Evolutionary conservation across 1,284 basidiomycete species (phyloP).

Genomic region (Cryptococcus sp.): DNA sequence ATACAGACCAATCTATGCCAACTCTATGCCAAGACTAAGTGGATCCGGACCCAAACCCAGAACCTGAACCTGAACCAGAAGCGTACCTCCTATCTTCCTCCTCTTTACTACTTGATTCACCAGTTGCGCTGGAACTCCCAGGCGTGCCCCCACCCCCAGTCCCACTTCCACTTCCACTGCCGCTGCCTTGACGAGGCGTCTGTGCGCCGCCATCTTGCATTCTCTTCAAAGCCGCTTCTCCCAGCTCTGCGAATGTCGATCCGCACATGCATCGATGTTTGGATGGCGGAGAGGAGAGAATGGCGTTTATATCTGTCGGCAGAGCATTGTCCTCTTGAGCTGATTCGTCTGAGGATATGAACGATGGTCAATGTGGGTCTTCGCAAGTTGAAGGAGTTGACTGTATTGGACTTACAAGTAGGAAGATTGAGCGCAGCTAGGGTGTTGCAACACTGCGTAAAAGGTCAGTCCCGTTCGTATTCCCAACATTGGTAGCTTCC

Average conservation of each 20-base stretch:
- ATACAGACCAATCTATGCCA: too few relatives aligned
- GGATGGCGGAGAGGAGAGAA: constrained; percentile 22
- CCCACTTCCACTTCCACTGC: constrained; percentile 7
- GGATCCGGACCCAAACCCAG: too few relatives aligned
- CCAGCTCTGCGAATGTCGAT: constrained; percentile 37
- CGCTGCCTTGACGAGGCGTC: constrained; percentile 2
- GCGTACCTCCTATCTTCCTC: too few relatives aligned
- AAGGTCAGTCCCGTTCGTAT: background rate
- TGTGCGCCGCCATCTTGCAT: constrained; percentile 19
- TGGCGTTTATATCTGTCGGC: constrained; percentile 27
- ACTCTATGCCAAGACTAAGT: too few relatives aligned
- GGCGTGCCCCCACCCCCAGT: background rate
- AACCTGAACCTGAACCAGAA: too few relatives aligned
- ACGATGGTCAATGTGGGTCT: constrained; percentile 1
- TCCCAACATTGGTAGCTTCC: background rate
- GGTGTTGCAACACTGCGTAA: constrained; percentile 35
- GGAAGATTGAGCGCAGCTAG: constrained; percentile 39
- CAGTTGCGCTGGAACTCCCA: background rate
- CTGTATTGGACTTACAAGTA: constrained; percentile 31
- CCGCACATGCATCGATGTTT: constrained; percentile 39
- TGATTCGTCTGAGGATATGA: constrained; percentile 15
- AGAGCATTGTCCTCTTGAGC: constrained; percentile 11
- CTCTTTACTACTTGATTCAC: too few relatives aligned
- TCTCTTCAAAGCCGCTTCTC: constrained; percentile 35
- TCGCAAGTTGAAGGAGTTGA: background rate